Base-by-base conservation (phyloP, 345 rosid species). In the Eucalyptus fibrosa region DNA sequence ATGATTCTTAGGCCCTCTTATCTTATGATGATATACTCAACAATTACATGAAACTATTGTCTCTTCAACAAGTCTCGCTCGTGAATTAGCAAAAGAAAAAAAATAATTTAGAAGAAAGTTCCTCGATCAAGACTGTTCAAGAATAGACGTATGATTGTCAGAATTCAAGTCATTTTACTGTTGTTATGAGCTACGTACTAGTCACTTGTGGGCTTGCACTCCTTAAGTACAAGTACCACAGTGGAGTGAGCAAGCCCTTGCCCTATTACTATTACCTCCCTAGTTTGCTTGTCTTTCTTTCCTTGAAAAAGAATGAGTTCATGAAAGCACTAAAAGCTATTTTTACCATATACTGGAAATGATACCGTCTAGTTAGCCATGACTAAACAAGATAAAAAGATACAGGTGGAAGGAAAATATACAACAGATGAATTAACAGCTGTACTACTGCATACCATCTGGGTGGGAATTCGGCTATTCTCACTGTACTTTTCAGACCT, bases 401-500 rank as follows among this genome's bases (percentile, higher is more conserved):
- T 37, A 72, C 82, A 19, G 45, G 45, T 72, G 26, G 82, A 72
- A 72, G 11, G 82, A 37, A 72, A 37, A 72, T 72, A 72, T 37
- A 72, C 82, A 37, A 6, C 82, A 72, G 82, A 72, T 72, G 45
- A 72, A 72, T 37, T 72, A 37, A 72, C 45, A 72, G 45, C 83
- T 72, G 28, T 21, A 37, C 83, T 72, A 21, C 83, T 72, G 83
- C 83, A 83, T 92, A 97, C 99, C 99, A 96, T 96, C 53, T 94
- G 89, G 18, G 92, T 93, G 77, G 99, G 99, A 90, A 98, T 97
- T 49, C 97, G 98, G 90, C 99, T 98, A 89, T 91, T 94, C 90
- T 97, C 98, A 89, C 94, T 89, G 92, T 97, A 96, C 89, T 94
- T 97, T 94, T 97, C 99, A 91, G 96, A 93, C 92, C 99, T 95